phyloP scores from a whole-genome alignment of 805 yeast species.

The Myxozyma udenii region DNA sequence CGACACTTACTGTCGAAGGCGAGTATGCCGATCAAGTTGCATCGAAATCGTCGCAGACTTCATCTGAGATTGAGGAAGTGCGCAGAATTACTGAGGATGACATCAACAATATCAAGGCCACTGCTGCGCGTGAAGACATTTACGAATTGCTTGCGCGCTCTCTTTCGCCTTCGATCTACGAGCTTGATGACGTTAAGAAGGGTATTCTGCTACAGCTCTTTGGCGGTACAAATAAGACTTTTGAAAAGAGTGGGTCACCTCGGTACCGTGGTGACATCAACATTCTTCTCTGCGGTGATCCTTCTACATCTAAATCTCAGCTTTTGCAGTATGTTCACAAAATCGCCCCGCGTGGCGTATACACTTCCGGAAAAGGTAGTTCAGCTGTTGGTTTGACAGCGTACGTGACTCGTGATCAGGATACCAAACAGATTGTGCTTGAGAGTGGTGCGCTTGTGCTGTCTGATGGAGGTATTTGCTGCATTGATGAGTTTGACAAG shows the following conservation, averaged over 20 bases:
- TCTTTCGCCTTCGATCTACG: constrained; percentile 94
- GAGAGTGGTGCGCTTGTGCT: constrained; percentile 95
- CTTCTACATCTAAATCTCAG: constrained; percentile 96
- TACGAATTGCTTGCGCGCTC: constrained; percentile 86
- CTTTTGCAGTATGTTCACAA: constrained; percentile 91
- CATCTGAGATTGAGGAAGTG: constrained; percentile 67
- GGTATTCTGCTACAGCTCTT: constrained; percentile 89
- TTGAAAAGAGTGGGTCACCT: constrained; percentile 75
- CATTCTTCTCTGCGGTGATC: constrained; percentile 91
- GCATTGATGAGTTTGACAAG: constrained; percentile 98
- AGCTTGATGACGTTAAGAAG: constrained; percentile 94
- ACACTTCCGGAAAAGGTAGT: constrained; percentile 97
- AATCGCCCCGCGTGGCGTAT: constrained; percentile 96
- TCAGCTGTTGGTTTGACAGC: constrained; percentile 99
- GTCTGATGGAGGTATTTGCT: constrained; percentile 97
- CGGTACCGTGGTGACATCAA: constrained; percentile 95
- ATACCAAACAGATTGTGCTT: constrained; percentile 86
- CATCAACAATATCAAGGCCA: constrained; percentile 56
- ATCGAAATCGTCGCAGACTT: constrained; percentile 33
- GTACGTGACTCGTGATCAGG: constrained; percentile 89
- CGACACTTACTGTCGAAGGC: constrained; percentile 54
- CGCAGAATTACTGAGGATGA: constrained; percentile 70
- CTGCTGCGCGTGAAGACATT: constrained; percentile 67
- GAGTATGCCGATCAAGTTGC: constrained; percentile 46
- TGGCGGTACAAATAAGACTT: constrained; percentile 91